Evolutionary conservation across 164 flowering plant genomes (phyloP).

Genomic region (Tinospora cordifolia): DNA sequence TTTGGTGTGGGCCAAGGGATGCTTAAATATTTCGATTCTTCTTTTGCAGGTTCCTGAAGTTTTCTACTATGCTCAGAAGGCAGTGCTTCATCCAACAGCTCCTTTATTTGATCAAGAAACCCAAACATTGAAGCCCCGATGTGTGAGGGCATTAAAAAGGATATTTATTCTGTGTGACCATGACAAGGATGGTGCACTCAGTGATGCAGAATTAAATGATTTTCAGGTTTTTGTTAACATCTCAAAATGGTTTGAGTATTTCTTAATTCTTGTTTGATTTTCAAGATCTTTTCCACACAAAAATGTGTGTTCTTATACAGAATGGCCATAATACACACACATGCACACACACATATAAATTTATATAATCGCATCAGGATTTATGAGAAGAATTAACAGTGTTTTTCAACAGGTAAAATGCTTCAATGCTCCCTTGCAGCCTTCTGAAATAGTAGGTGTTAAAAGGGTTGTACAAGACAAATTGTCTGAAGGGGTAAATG

Average conservation of each 20-base stretch:
- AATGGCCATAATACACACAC: background rate
- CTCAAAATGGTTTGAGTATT: background rate
- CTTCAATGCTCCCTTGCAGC: constrained; percentile 91
- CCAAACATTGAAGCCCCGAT: constrained; percentile 52
- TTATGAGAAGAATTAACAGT: background rate
- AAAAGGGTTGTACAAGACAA: constrained; percentile 93
- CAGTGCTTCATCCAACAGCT: constrained; percentile 66
- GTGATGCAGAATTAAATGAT: constrained; percentile 64
- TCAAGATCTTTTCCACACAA: background rate
- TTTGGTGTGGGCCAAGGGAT: background rate
- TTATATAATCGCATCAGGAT: background rate
- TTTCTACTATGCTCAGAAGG: constrained; percentile 96
- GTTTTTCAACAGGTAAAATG: constrained; percentile 66
- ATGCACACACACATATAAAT: no score
- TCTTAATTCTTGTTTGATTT: background rate
- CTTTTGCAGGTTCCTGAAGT: constrained; percentile 77
- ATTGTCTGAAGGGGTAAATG: constrained; percentile 82
- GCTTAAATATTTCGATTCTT: constrained; percentile 1
- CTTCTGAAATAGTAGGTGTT: constrained; percentile 83
- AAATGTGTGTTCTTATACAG: background rate
- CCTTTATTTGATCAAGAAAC: constrained; percentile 70
- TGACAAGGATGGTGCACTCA: constrained; percentile 66
- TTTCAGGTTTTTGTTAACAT: constrained; percentile 58
- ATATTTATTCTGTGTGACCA: constrained; percentile 71
- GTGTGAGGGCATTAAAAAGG: constrained; percentile 62